Conservation (phyloP, 768 basidiomycete genomes). For the Boletus fagicola region DNA sequence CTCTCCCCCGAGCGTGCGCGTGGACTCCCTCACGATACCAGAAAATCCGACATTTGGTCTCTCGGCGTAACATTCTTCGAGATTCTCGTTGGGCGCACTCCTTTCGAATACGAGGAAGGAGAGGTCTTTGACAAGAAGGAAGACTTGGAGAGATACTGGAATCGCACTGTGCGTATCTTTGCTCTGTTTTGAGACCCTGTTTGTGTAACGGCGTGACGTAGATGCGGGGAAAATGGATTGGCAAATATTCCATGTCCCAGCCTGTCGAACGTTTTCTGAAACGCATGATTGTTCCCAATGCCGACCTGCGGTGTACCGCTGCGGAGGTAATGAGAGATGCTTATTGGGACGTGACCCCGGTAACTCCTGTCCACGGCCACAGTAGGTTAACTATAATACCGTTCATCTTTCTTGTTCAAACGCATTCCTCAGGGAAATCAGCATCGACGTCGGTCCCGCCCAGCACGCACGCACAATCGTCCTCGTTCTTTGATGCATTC, state of each 20-base stretch:
- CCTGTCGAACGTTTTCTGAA: constrained; percentile 64
- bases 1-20: constrained; percentile 89
- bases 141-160: constrained; percentile 84
- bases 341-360: constrained; percentile 54
- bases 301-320: constrained; percentile 75
- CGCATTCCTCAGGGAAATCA: constrained; percentile 32
- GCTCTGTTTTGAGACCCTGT: not conserved
- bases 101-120: constrained; percentile 80
- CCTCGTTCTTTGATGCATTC: constrained; percentile 23
- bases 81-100: constrained; percentile 87
- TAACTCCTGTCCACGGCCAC: constrained; percentile 34
- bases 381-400: constrained; percentile 38
- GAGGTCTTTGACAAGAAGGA: constrained; percentile 78
- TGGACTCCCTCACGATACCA: constrained; percentile 88
- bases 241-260: constrained; percentile 58
- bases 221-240: constrained; percentile 85
- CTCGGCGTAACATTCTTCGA: constrained; percentile 92
- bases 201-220: constrained; percentile 22
- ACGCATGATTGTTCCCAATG: constrained; percentile 80
- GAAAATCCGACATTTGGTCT: constrained; percentile 88
- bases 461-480: constrained; percentile 13
- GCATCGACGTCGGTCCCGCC: constrained; percentile 25
- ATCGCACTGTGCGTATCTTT: constrained; percentile 59
- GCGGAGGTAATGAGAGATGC: constrained; percentile 60
- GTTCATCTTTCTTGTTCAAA: not conserved